phyloP scores from a whole-genome alignment of 352 stramenopile species.

The Pilasporangium apinafurcum region DNA sequence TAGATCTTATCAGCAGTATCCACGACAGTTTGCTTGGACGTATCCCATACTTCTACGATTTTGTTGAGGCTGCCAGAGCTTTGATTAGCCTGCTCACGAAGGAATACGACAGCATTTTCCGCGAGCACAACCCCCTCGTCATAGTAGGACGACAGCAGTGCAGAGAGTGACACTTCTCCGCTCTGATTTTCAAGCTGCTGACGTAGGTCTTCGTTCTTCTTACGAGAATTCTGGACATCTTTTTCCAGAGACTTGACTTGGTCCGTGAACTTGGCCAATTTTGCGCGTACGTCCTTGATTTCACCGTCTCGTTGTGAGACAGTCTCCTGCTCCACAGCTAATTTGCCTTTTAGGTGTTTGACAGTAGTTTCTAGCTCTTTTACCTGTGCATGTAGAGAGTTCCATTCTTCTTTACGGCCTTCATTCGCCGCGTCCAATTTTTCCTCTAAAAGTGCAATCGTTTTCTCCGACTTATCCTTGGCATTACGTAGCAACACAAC shows the following conservation, averaged over 20 bases:
- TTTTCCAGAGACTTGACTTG: conserved; percentile 35
- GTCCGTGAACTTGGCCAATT: conserved; percentile 22
- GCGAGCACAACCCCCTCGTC: conserved; percentile 65
- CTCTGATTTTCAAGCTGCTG: conserved; percentile 45
- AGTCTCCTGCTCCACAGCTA: conserved; percentile 22
- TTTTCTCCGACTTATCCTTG: conserved; percentile 13
- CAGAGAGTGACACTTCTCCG: conserved; percentile 53
- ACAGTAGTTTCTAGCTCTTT: conserved; percentile 21
- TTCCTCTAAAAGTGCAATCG: conserved; percentile 16
- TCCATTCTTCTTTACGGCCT: conserved; percentile 7
- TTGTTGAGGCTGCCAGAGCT: conserved; percentile 37
- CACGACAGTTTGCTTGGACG: conserved; percentile 35
- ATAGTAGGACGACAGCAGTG: conserved; percentile 74
- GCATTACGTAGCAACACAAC: conserved; percentile 10
- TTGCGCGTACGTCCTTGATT: conserved; percentile 12
- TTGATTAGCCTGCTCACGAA: conserved; percentile 39
- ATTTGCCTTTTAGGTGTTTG: conserved; percentile 16
- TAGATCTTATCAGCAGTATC: conserved; percentile 58
- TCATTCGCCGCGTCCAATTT: conserved; percentile 13
- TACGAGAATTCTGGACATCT: conserved; percentile 39
- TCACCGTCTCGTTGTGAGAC: conserved; percentile 19
- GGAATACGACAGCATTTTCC: conserved; percentile 17
- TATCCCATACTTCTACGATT: conserved; percentile 37
- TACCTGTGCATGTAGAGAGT: conserved; percentile 20
- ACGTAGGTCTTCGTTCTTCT: conserved; percentile 56